phyloP scores from a whole-genome alignment of 2,329 filamentous ascomycete species.

The Alternaria incomplexa region DNA sequence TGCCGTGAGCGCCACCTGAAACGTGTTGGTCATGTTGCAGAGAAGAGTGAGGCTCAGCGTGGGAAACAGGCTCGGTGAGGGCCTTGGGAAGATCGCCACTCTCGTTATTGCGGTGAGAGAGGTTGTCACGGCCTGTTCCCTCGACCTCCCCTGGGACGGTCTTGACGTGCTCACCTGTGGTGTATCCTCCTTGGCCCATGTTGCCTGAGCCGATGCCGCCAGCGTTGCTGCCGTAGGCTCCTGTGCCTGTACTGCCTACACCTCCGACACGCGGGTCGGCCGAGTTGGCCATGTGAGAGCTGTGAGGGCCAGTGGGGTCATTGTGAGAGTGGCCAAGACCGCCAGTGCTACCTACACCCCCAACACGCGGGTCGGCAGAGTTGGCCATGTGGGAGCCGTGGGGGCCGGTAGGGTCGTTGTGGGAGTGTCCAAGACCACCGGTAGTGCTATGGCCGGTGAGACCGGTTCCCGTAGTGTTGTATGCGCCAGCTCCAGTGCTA shows the following conservation, averaged over 20 bases:
- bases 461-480: neutral
- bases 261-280: slow-evolving; percentile 37
- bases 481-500: neutral
- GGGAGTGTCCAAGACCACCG: neutral
- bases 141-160: neutral
- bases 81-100: slow-evolving; percentile 12
- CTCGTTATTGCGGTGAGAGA: slow-evolving; percentile 10
- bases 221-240: slow-evolving; percentile 7
- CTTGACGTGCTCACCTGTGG: slow-evolving; percentile 8
- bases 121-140: neutral
- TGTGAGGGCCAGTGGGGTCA: slow-evolving; percentile 4
- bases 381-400: slow-evolving; percentile 28
- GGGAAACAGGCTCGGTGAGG: slow-evolving; percentile 9
- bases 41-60: slow-evolving; percentile 9
- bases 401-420: slow-evolving; percentile 42
- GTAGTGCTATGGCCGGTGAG: neutral
- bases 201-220: neutral
- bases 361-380: slow-evolving; percentile 39
- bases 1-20: neutral
- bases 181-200: neutral
- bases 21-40: neutral
- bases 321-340: neutral
- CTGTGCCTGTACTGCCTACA: slow-evolving; percentile 13
- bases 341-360: neutral
- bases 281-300: slow-evolving; percentile 29